These are phyloP conservation scores for Sordaria brevicollis DNA, from an alignment of 495 filamentous ascomycete species.

Conservation along the genomic window DNA sequence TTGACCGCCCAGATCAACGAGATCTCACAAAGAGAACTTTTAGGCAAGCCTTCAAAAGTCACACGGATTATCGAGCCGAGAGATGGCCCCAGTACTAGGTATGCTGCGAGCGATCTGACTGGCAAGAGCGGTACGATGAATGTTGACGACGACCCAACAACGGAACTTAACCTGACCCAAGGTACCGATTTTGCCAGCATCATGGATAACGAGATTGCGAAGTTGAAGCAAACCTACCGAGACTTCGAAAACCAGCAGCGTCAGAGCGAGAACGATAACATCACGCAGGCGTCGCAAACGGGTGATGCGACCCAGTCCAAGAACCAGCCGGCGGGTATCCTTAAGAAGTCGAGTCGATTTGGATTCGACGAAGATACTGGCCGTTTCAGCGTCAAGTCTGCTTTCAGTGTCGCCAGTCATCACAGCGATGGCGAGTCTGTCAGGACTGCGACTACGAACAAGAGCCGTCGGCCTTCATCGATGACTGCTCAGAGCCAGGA, in stretches of 20 bases:
- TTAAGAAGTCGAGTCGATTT: constrained; percentile 36
- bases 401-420: constrained; percentile 24
- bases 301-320: constrained; percentile 10
- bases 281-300: constrained; percentile 11
- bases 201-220: constrained; percentile 28
- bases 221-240: constrained; percentile 25
- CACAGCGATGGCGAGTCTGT: constrained; percentile 13
- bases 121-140: constrained; percentile 15
- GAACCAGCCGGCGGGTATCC: constrained; percentile 25
- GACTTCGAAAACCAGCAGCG: constrained; percentile 19
- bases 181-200: constrained; percentile 32
- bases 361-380: constrained; percentile 26
- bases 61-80: constrained; percentile 27
- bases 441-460: constrained; percentile 1
- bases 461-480: not conserved
- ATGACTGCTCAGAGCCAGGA: constrained; percentile 8
- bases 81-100: constrained; percentile 10
- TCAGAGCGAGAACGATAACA: constrained; percentile 13
- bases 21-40: constrained; percentile 22
- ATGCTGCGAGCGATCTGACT: constrained; percentile 16
- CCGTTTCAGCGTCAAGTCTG: constrained; percentile 32
- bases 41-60: constrained; percentile 24
- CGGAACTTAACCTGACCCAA: constrained; percentile 31
- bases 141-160: constrained; percentile 31
- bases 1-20: constrained; percentile 20